Base-by-base conservation (phyloP, 164 flowering plant species). In the Liquidambar formosana region DNA sequence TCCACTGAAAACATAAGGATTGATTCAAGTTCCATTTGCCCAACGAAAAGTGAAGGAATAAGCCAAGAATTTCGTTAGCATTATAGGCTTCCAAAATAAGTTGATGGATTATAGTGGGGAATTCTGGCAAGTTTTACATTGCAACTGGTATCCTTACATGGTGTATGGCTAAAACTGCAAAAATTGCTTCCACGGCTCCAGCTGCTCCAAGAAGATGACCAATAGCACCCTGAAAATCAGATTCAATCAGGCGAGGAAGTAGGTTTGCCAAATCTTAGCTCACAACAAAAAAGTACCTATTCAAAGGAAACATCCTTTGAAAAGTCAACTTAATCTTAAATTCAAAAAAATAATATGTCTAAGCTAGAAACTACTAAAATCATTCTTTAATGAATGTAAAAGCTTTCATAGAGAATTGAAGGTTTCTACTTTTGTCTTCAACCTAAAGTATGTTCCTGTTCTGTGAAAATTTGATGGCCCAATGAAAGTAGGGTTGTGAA, bases 141-240 rank as follows among this genome's bases (percentile, higher is more conserved):
- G 18, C 18, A 66, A 54, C 38, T 44, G 48, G 53, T 15, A 48
- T 53, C 4, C 93, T 76, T 81, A 90, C 99, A 70, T 85, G 80
- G 74, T 82, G 82, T 66, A 92, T 88, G 52, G 98, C 89, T 66
- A 96, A 74, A 69, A 92, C 82, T 11, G 93, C 45, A 79, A 92
- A 93, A 58, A 96, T 89, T 56, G 97, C 98, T 80, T 96, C 99
- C 33, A 93, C 98, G 23, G 98, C 92, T 75, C 99, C 99, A 66
- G 99, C 99, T 46, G 98, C 98, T 51, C 98, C 99, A 68, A 96
- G 93, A 46, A 96, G 99, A 89, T 96, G 98, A 43, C 99, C 99
- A 52, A 86, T 72, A 47, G 99, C 98, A 74, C 99, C 98, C 98
- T 95, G 77, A 74, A 66, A 54, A 52, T 41, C 16, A 19, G 23